These are phyloP conservation scores for Avena eriantha DNA, from an alignment of 176 grass and related monocot genomes.

Conservation along the genomic window DNA sequence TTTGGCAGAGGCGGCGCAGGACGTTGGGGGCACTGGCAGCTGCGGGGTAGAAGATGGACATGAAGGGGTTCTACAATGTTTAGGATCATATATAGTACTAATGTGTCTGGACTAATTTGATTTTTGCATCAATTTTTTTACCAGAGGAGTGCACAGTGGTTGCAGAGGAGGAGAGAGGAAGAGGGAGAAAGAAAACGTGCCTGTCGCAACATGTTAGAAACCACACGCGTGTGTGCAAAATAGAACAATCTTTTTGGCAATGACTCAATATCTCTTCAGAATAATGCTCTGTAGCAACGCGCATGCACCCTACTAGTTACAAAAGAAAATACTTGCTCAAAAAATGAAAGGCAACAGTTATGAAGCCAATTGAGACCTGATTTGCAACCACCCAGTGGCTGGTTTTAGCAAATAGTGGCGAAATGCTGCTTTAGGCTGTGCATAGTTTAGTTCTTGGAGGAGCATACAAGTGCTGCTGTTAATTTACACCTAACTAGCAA, in stretches of 20 bases:
- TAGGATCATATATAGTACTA: neutral
- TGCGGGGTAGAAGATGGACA: neutral
- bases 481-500: neutral
- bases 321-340: neutral
- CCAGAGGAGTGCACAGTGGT: neutral
- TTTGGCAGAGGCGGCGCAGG: neutral
- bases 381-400: neutral
- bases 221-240: neutral
- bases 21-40: neutral
- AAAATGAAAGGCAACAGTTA: constrained; percentile 4
- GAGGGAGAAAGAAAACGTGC: neutral
- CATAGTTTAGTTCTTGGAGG: too few relatives aligned
- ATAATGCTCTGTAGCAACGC: neutral
- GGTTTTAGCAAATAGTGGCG: too few relatives aligned
- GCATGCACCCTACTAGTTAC: neutral
- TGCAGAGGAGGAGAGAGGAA: neutral
- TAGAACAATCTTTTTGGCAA: neutral
- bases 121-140: neutral
- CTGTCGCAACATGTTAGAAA: neutral
- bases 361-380: neutral
- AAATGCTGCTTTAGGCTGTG: too few relatives aligned
- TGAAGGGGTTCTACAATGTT: neutral
- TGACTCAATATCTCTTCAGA: neutral
- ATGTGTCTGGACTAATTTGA: neutral
- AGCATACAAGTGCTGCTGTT: too few relatives aligned